These are phyloP conservation scores for Juglanconis sp. DNA, from an alignment of 2,329 filamentous ascomycete genomes.

Conservation along the genomic window DNA sequence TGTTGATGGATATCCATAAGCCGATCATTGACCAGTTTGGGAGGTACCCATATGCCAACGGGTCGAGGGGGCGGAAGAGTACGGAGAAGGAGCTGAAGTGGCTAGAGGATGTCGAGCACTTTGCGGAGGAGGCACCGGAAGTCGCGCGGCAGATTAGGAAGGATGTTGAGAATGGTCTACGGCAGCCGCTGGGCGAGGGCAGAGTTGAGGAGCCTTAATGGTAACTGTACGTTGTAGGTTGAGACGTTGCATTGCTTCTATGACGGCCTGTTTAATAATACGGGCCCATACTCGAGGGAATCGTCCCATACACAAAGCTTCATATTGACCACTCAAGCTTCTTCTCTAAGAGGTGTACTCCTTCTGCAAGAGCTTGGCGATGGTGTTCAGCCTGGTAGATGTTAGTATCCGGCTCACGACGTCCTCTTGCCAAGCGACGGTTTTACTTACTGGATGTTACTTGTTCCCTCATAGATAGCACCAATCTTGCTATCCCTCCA, in stretches of 20 bases:
- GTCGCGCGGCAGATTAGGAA: slow-evolving; percentile 17
- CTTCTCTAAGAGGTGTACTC: slow-evolving; percentile 46
- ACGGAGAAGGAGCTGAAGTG: slow-evolving; percentile 26
- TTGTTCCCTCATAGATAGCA: slow-evolving; percentile 92
- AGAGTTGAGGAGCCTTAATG: neutral
- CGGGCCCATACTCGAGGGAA: neutral
- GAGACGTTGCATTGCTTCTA: neutral
- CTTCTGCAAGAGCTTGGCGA: slow-evolving; percentile 61
- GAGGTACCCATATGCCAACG: slow-evolving; percentile 28
- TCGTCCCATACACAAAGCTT: neutral
- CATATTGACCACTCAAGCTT: neutral
- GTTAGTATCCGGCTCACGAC: slow-evolving; percentile 24
- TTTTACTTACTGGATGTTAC: slow-evolving; percentile 63
- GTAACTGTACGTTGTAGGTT: neutral
- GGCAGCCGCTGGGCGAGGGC: slow-evolving; percentile 22
- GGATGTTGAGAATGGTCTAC: slow-evolving; percentile 21
- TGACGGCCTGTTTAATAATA: too few relatives aligned
- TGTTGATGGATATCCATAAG: slow-evolving; percentile 28
- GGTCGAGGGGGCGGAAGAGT: slow-evolving; percentile 18
- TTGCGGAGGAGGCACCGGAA: slow-evolving; percentile 17
- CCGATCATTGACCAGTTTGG: slow-evolving; percentile 28
- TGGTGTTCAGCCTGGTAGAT: slow-evolving; percentile 53
- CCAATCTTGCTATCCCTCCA: slow-evolving; percentile 98
- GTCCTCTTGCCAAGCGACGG: neutral
- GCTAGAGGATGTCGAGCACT: slow-evolving; percentile 19